These are phyloP conservation scores for Toxoplasma gondii DNA, from an alignment of 169 alveolate genomes.

Conservation along the genomic window DNA sequence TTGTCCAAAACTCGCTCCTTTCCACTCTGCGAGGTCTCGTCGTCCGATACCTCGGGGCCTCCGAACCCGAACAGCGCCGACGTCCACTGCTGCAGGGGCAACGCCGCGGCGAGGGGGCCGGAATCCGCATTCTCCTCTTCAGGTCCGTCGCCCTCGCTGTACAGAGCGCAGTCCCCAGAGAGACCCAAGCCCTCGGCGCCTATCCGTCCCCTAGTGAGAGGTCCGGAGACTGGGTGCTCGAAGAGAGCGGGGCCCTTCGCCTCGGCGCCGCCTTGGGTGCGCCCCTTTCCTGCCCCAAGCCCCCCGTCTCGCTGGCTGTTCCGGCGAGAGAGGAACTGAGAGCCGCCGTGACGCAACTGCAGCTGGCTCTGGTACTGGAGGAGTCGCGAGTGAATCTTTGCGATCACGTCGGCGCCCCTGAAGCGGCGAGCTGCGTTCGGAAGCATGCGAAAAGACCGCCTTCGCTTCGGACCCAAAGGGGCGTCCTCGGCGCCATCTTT, in stretches of 20 bases:
- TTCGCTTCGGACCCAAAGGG: background rate
- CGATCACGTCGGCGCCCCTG: background rate
- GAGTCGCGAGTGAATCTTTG: conserved; percentile 32
- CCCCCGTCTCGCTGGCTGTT: background rate
- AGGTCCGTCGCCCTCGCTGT: background rate
- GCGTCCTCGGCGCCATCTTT: background rate
- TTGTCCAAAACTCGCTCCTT: background rate
- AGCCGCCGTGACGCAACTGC: background rate
- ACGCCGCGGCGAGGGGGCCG: background rate
- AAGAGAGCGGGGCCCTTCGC: background rate
- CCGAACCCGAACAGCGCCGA: background rate
- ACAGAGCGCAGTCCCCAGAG: background rate
- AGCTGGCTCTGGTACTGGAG: background rate
- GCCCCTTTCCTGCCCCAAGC: background rate
- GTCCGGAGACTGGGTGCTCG: background rate
- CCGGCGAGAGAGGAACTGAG: background rate
- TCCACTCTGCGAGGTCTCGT: background rate
- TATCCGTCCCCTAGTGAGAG: background rate
- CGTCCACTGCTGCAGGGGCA: conserved; percentile 41
- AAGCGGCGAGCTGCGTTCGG: background rate
- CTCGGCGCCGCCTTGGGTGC: background rate
- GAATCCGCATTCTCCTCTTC: background rate
- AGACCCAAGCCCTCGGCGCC: background rate
- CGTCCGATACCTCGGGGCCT: background rate
- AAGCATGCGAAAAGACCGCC: background rate